phyloP scores from a whole-genome alignment of 2,329 filamentous ascomycete genomes.

The Aspergillus clavatus region DNA sequence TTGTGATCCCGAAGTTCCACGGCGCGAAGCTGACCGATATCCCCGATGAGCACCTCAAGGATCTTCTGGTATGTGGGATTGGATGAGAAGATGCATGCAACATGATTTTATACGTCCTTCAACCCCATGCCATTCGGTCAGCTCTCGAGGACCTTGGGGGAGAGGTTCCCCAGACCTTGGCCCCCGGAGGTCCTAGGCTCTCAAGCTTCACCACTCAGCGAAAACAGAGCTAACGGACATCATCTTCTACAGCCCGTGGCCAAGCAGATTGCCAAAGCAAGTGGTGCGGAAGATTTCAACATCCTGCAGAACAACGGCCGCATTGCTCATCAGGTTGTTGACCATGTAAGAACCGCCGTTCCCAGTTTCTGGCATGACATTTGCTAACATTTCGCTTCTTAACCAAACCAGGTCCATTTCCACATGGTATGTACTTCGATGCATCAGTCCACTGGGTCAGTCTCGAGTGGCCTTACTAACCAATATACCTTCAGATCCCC shows the following conservation, averaged over 20 bases:
- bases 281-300: slow-evolving; percentile 78
- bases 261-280: slow-evolving; percentile 78
- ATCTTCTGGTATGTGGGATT: slow-evolving; percentile 63
- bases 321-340: slow-evolving; percentile 86
- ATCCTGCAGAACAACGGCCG: slow-evolving; percentile 93
- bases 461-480: slow-evolving; percentile 6
- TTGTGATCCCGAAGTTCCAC: slow-evolving; percentile 94
- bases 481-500: slow-evolving; percentile 62
- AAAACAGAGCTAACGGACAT: slow-evolving; percentile 2
- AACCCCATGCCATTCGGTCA: slow-evolving; percentile 7
- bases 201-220: neutral
- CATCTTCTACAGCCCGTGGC: slow-evolving; percentile 59
- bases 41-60: slow-evolving; percentile 77
- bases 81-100: neutral
- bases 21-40: slow-evolving; percentile 89
- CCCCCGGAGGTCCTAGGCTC: slow-evolving; percentile 2
- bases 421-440: slow-evolving; percentile 83
- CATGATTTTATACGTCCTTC: neutral
- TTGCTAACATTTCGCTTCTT: slow-evolving; percentile 3
- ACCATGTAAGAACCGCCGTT: slow-evolving; percentile 62
- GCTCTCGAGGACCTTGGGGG: slow-evolving; percentile 23
- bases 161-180: neutral
- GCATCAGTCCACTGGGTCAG: too few species aligned
- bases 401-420: slow-evolving; percentile 67
- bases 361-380: neutral